phyloP scores from a whole-genome alignment of 2,329 filamentous ascomycete species.

The Stagonosporopsis chrysanthemi region DNA sequence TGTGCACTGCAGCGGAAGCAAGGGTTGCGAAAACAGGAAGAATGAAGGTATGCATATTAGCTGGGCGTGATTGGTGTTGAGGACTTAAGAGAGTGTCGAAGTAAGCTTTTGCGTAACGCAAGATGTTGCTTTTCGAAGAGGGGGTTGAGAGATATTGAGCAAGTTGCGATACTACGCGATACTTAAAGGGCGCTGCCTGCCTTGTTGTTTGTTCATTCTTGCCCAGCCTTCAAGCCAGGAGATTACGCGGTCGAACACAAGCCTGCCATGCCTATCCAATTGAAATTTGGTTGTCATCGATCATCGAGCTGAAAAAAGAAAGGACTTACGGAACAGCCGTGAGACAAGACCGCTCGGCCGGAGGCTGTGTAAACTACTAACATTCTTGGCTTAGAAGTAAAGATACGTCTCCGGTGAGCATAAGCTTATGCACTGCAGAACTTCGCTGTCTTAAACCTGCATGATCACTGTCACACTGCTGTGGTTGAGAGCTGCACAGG shows the following conservation, averaged over 20 bases:
- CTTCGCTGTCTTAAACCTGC: neutral
- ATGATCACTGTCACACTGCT: neutral
- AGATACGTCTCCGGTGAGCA: neutral
- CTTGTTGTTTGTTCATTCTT: slow-evolving; percentile 2
- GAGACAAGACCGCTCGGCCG: slow-evolving; percentile 1
- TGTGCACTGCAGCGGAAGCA: slow-evolving; percentile 21
- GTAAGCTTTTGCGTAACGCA: neutral
- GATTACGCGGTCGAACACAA: neutral
- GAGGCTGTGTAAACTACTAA: slow-evolving; percentile 11
- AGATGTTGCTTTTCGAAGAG: neutral
- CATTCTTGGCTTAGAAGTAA: neutral
- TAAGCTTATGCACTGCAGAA: neutral
- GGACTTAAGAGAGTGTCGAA: neutral
- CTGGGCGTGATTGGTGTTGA: neutral
- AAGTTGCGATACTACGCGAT: neutral
- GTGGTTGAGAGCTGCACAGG: neutral
- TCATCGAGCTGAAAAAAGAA: slow-evolving; percentile 6
- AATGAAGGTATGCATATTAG: neutral
- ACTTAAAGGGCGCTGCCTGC: slow-evolving; percentile 3
- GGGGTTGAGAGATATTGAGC: slow-evolving; percentile 6
- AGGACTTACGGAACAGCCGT: neutral
- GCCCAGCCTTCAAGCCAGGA: slow-evolving; percentile 3
- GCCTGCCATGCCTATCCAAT: neutral
- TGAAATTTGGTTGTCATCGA: neutral
- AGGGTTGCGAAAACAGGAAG: slow-evolving; percentile 6